Conservation (phyloP, 1,139 yeast genomes). For the Magnusiomyces tetraspermus region DNA sequence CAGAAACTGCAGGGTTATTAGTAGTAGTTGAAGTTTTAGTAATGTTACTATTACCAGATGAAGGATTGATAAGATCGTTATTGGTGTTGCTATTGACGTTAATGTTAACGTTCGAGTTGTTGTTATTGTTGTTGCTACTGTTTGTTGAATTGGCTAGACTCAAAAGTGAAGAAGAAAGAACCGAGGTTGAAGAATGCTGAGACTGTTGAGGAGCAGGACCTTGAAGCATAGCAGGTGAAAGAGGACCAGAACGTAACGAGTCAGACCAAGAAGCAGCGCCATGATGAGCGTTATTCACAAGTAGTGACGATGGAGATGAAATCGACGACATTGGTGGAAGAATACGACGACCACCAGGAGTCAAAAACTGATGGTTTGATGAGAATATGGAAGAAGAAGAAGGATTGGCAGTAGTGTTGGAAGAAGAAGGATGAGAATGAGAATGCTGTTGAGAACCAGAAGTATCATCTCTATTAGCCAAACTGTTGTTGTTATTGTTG, state of each 20-base stretch:
- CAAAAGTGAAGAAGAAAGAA: slow-evolving; percentile 4
- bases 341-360: slow-evolving; percentile 29
- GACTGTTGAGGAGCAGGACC: slow-evolving; percentile 23
- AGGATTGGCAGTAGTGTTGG: background rate
- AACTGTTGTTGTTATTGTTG: slow-evolving; percentile 13
- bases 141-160: background rate
- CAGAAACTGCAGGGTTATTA: slow-evolving; percentile 9
- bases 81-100: background rate
- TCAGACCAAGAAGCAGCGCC: slow-evolving; percentile 22
- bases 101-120: background rate
- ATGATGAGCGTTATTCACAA: slow-evolving; percentile 7
- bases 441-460: slow-evolving; percentile 16
- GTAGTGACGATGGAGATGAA: slow-evolving; percentile 29
- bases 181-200: slow-evolving; percentile 6
- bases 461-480: slow-evolving; percentile 18
- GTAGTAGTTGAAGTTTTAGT: slow-evolving; percentile 2
- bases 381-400: slow-evolving; percentile 1
- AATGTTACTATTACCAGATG: background rate
- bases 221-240: slow-evolving; percentile 30
- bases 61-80: background rate
- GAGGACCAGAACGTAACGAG: slow-evolving; percentile 27
- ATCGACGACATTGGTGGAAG: slow-evolving; percentile 33
- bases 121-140: background rate
- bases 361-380: slow-evolving; percentile 18
- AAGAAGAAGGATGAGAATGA: no score